Base-by-base conservation (phyloP, 2,329 filamentous ascomycete genomes). In the Aspergillus udagawae region DNA sequence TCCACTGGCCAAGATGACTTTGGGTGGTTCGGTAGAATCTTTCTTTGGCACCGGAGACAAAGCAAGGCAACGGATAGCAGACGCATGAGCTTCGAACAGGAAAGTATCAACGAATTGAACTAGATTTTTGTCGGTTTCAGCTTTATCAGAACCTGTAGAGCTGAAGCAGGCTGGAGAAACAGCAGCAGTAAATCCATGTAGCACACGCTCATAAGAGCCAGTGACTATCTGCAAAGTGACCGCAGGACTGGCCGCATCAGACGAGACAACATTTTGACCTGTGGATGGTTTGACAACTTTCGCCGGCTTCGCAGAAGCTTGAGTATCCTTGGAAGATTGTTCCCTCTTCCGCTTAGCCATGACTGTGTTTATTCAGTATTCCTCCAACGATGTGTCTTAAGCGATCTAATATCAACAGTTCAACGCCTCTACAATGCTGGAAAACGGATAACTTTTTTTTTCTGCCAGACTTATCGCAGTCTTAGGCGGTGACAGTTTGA, bases 21-120 rank as follows among this genome's bases (percentile, higher is more conserved):
- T 96, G 70, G 91, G 88, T n/a, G 87, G 62, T 81, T 84, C 12
- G 79, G 81, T 56, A 79, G 71, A 69, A 58, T 75, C 70, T 42
- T 70, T 67, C 21, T 82, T 83, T 12, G 90, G 90, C 0, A 89
- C 81, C 3, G 89, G 88, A 8, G 93, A 97, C 60, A 97, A 77
- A 25, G 92, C 91, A 35, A 99, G 82, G 71, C 91, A 95, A 67
- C 92, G 89, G 71, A 99, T 91, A 4, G 94, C 88, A 12, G 92
- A 95, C 56, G 86, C 83, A 77, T 99, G 94, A 14, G 94, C 92
- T 70, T 92, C 91, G 83, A 99, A 97, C 56, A 99, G 84, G 74
- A 99, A 99, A 0, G 90, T 93, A 74, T 97, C 93, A 63, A 90
- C 85, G 70, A 97, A 97, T 52, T 86, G 81, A 54, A 87, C 80